Evolutionary conservation across 345 rosid species (phyloP), one percentile per base, ranked within the genome.

Genomic region (Citrus cavaleriei): DNA sequence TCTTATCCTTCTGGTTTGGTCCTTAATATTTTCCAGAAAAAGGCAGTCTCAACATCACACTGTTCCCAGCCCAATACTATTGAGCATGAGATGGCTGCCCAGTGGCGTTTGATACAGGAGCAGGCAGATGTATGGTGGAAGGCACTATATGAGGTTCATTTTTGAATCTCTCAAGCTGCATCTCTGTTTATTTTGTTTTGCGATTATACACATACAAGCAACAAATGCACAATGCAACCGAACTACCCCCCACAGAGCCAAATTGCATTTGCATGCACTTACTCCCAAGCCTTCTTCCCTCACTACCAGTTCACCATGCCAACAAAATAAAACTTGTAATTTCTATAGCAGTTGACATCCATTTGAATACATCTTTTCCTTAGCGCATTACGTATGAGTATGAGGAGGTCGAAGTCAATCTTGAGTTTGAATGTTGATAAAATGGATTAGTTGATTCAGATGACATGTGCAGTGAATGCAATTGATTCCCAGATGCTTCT

Each of bases 1-100:
- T 71, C 55, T 55, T 37, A 30, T 16, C 5, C 40, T 62, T 64
- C n/a, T 49, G 30, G n/a, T 40, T 25, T 10, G 51, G 64, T 21
- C 57, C 58, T 54, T 7, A 6, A 6, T 21, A 12, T 21, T 58
- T 12, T 13, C 5, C 64, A 86, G 90, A 81, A 61, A 80, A 75
- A 58, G 21, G 88, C 86, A 22, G 87, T 80, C 32, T 83, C 89
- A 42, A 89, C 89, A 28, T 73, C 89, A 34, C 89, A 87, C 74
- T 76, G 77, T 69, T 74, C 90, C 55, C 92, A 89, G 77, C 72
- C 80, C 46, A 86, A 86, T 40, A 87, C 68, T 2, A 27, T 84
- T 7, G 88, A 84, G 72, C 74, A 77, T 72, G 82, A 75, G 5
- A 76, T 89, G 90, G 89, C 87, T 14, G 32, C 74, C 40, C 84